Evolutionary conservation across 257 asterid genomes (phyloP).

Genomic region (Thymus mandschuricus): DNA sequence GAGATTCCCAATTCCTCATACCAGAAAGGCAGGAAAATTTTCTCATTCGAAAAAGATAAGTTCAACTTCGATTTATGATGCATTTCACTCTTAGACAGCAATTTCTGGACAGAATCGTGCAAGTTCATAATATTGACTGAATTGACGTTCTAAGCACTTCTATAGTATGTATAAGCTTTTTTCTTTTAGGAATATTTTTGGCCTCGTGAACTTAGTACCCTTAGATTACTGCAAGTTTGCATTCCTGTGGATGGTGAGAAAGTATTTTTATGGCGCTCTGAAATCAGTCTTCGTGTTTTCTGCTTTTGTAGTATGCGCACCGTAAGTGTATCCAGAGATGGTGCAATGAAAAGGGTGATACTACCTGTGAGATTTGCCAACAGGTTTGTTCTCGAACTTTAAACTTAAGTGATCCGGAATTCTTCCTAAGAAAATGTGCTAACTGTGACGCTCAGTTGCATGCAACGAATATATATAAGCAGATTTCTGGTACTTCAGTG

Average conservation of each 20-base stretch:
- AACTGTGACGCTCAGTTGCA: neutral
- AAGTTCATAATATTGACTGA: no score
- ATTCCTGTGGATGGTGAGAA: neutral
- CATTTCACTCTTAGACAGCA: neutral
- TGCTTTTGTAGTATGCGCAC: constrained; percentile 67
- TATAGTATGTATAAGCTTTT: no score
- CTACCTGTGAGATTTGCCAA: constrained; percentile 78
- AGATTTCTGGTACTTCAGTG: neutral
- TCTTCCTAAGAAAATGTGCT: neutral
- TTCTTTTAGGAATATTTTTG: neutral
- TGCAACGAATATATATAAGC: neutral
- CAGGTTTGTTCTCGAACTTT: constrained; percentile 48
- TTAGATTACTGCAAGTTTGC: neutral
- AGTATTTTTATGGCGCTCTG: neutral
- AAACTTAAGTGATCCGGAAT: neutral
- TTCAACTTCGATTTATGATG: neutral
- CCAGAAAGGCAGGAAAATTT: neutral
- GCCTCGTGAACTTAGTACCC: neutral
- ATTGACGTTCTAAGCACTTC: neutral
- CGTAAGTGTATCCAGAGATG: constrained; percentile 80
- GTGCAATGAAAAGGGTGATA: constrained; percentile 94
- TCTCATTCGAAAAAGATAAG: neutral
- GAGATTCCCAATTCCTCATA: no score
- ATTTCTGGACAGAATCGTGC: neutral
- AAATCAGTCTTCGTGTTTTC: neutral